Evolutionary conservation across 2,329 filamentous ascomycete species (phyloP), one percentile per base, ranked within the genome.

Genomic region (Aspergillus awamori): DNA sequence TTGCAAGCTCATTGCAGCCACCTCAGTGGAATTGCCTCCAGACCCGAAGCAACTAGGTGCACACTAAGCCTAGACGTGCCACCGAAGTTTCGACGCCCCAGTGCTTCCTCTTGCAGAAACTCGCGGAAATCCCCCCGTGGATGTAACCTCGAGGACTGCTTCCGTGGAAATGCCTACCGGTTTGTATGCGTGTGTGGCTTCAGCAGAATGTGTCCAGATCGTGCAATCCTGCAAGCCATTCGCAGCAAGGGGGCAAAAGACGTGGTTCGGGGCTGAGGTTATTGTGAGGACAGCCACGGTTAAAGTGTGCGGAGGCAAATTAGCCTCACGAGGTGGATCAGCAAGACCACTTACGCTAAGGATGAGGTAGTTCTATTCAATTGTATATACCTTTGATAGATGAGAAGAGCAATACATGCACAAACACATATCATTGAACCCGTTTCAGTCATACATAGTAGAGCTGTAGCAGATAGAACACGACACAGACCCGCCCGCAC

Each of bases 201-300:
- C 65, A 15, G 43, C 60, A 22, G 65, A 70, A 60, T 68, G 67
- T 57, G 68, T 77, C 45, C 67, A 70, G 36, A 75, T 74, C 20
- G 71, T 78, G n/a, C 63, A 36, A 36, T 36, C 33, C 33, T 36
- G 11, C 10, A 70, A 59, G 67, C 65, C 15, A 59, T 77, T 7
- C 72, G 74, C 38, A 72, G 75, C 7, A 65, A 64, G 57, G 73
- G 70, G 4, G 65, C 68, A 4, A 66, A 73, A 60, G 71, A 70
- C 59, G 68, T 78, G 17, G 71, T 76, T 8, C 70, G 75, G 13
- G 74, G 74, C 13, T 70, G 70, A 63, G 60, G 45, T 49, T 49
- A 49, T 49, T 49, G 15, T 20, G 47, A 28, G 26, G 26, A 49
- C 47, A 49, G 47, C 47, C 47, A 49, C 6, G 47, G 47, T 30